Evolutionary conservation across 768 basidiomycete species (phyloP).

Genomic region (Collybiopsis luxurians): DNA sequence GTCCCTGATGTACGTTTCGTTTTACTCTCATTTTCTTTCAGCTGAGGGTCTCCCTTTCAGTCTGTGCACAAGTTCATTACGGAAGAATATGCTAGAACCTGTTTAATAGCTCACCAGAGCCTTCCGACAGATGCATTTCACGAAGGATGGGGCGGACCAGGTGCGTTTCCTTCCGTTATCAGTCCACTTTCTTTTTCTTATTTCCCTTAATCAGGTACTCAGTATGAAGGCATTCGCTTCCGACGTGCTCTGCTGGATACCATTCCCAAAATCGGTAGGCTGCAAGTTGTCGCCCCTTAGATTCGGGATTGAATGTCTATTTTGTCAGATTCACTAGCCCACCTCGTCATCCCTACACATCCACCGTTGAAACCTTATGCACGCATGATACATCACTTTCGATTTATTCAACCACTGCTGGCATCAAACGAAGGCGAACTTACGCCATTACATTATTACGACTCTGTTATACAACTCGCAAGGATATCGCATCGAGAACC

Average conservation of each 20-base stretch:
- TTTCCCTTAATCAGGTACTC: constrained; percentile 40
- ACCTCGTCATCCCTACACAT: constrained; percentile 68
- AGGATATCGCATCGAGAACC: constrained; percentile 59
- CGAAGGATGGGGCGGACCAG: constrained; percentile 75
- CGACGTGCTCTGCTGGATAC: constrained; percentile 70
- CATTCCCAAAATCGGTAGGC: constrained; percentile 65
- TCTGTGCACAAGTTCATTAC: constrained; percentile 63
- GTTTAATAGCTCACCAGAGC: constrained; percentile 68
- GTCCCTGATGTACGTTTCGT: constrained; percentile 51
- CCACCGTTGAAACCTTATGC: constrained; percentile 68
- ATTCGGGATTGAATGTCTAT: background rate
- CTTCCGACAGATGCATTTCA: constrained; percentile 64
- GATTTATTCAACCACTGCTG: constrained; percentile 68
- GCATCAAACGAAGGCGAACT: constrained; percentile 59
- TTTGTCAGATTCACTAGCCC: constrained; percentile 61
- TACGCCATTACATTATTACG: constrained; percentile 71
- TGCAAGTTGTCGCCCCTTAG: background rate
- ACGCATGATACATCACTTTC: constrained; percentile 79
- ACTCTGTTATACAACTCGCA: constrained; percentile 72
- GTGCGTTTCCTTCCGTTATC: constrained; percentile 28
- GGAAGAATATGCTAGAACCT: constrained; percentile 75
- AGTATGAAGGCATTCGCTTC: constrained; percentile 60
- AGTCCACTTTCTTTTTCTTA: background rate
- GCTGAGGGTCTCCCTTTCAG: constrained; percentile 30
- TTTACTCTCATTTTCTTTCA: background rate